Evolutionary conservation across 805 yeast genomes (phyloP).

Genomic region (Myxozyma kluyveri): DNA sequence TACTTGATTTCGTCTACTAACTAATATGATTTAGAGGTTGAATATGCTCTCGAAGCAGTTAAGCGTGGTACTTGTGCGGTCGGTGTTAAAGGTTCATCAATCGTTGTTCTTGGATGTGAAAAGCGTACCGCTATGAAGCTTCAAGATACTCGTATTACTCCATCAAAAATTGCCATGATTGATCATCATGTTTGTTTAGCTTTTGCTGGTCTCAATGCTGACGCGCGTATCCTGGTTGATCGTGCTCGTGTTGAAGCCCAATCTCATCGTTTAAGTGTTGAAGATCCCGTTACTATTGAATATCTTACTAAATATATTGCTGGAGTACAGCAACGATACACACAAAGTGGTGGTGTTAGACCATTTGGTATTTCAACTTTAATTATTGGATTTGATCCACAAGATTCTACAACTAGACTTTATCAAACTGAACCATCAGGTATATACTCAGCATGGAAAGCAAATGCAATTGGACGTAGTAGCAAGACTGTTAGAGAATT

Average conservation of each 20-base stretch:
- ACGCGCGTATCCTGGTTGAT: conserved; percentile 90
- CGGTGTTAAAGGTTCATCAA: conserved; percentile 85
- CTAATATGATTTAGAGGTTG: conserved; percentile 64
- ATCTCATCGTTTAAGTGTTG: conserved; percentile 87
- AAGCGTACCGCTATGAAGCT: conserved; percentile 90
- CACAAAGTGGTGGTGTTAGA: conserved; percentile 97
- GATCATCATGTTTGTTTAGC: conserved; percentile 90
- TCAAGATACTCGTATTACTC: conserved; percentile 95
- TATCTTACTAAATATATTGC: conserved; percentile 92
- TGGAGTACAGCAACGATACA: conserved; percentile 95
- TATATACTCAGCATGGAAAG: conserved; percentile 96
- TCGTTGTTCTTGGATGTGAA: conserved; percentile 94
- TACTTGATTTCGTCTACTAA: conserved; percentile 9
- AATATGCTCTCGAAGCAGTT: conserved; percentile 95
- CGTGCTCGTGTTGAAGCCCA: conserved; percentile 97
- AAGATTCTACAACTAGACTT: conserved; percentile 74
- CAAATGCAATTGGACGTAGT: conserved; percentile 93
- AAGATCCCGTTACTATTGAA: conserved; percentile 88
- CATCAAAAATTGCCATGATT: conserved; percentile 85
- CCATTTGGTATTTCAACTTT: conserved; percentile 96
- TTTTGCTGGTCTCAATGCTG: conserved; percentile 98
- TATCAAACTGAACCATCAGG: conserved; percentile 98
- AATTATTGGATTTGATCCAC: conserved; percentile 92
- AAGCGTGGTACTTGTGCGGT: conserved; percentile 98
- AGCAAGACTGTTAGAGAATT: conserved; percentile 94